Percentiles rank a stretch among this genome's conserved stretches.
phyloP scores from a whole-genome alignment of 2,329 filamentous ascomycete species.

The Diplodia intermedia region DNA sequence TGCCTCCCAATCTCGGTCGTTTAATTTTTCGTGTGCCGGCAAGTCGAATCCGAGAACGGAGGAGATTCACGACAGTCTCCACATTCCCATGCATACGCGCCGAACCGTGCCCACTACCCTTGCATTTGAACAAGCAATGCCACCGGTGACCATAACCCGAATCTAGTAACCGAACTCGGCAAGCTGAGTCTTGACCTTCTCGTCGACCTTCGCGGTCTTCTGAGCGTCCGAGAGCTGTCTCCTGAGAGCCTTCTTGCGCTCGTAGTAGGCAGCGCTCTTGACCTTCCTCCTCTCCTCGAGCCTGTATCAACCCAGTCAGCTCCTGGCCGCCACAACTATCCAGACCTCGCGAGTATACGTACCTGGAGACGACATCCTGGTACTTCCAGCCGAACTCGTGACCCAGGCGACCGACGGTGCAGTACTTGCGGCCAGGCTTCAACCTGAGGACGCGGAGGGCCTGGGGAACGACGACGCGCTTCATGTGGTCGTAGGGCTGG shows the following conservation, averaged over 20 bases:
- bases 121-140: conserved; percentile 29
- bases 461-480: conserved; percentile 99
- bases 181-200: conserved; percentile 87
- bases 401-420: conserved; percentile 95
- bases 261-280: conserved; percentile 99
- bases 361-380: conserved; percentile 98
- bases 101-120: conserved; percentile 33
- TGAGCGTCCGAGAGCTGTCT: conserved; percentile 91
- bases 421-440: conserved; percentile 99
- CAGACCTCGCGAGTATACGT: conserved; percentile 55
- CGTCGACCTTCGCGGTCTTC: conserved; percentile 87
- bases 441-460: conserved; percentile 94
- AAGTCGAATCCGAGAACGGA: conserved; percentile 31
- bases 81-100: conserved; percentile 32
- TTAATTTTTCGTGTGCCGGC: conserved; percentile 32
- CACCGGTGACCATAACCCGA: conserved; percentile 33
- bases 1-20: conserved; percentile 33
- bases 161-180: conserved; percentile 89
- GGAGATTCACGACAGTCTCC: conserved; percentile 32
- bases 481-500: conserved; percentile 99
- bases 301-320: conserved; percentile 59
- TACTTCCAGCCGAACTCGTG: conserved; percentile 99
- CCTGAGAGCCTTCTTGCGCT: conserved; percentile 97
- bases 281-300: conserved; percentile 99
- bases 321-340: background rate